Base-by-base conservation (phyloP, 2,329 filamentous ascomycete species). In the Diaporthe citriasiana region DNA sequence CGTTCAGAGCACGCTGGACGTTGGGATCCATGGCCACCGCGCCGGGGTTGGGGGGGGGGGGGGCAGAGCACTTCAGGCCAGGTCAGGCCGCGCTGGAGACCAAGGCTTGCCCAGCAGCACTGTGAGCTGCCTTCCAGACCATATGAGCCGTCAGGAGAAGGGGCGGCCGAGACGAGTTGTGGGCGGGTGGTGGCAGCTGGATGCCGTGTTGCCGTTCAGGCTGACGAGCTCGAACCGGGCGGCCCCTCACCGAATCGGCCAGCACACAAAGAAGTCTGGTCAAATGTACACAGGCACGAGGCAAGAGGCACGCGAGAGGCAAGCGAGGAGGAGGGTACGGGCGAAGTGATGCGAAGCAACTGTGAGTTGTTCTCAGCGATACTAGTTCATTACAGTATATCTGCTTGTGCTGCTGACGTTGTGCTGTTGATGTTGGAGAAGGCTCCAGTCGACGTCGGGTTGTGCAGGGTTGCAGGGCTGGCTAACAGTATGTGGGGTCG, bases 1-100 rank as follows among this genome's bases (percentile, higher is more conserved):
- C 97, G 82, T 97, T 97, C 82, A 99, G 89, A 78, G 95, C 90
- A 79, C 96, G 94, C 84, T 97, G 95, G 82, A 98, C 94, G 82
- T 92, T 93, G 81, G 90, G 88, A 87, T 98, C 96, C 95, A 98
- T 98, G 80, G 74, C 80, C 80, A 70, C 35, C 57, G 13, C 59
- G 51, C n/a, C n/a, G n/a, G n/a, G n/a, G n/a, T n/a, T n/a, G n/a
- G n/a, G n/a, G n/a, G n/a, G n/a, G 30, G 13, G 47, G 27, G 33
- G 45, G 45, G 69, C 25, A 71, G 45, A 40, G 30, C 30, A 13
- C 45, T 22, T 66, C 63, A 40, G 27, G 30, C 30, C 33, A 13
- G 9, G 33, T 53, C 63, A 68, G 45, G 63, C 45, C 33, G 33
- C 45, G 45, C 25, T 17, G 30, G 60, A 66, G 60, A 66, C 45